phyloP scores from a whole-genome alignment of 1,139 yeast genomes.

The Kodamaea suecica region DNA sequence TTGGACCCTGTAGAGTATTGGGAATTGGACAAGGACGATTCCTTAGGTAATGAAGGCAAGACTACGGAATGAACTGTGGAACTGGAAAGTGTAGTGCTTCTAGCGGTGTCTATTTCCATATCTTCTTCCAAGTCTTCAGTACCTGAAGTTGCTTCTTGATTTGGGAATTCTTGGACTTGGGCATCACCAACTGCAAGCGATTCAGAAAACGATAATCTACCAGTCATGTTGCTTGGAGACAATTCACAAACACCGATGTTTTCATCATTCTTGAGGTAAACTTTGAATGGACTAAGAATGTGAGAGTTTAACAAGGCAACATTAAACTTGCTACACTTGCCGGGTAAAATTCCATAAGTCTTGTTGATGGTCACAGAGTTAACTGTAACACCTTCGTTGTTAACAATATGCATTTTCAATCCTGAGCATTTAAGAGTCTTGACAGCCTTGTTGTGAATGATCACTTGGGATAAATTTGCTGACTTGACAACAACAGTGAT shows the following conservation, averaged over 20 bases:
- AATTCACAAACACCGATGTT: slow-evolving; percentile 25
- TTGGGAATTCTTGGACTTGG: slow-evolving; percentile 1
- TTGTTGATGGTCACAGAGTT: slow-evolving; percentile 29
- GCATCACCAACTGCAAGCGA: slow-evolving; percentile 5
- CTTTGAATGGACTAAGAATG: slow-evolving; percentile 34
- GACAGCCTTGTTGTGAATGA: slow-evolving; percentile 29
- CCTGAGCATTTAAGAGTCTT: slow-evolving; percentile 30
- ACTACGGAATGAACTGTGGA: slow-evolving; percentile 27
- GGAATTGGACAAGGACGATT: slow-evolving; percentile 15
- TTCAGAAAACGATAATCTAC: slow-evolving; percentile 11
- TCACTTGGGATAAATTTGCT: slow-evolving; percentile 30
- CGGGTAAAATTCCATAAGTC: slow-evolving; percentile 33
- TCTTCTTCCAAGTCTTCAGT: slow-evolving; percentile 8
- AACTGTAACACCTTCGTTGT: slow-evolving; percentile 29
- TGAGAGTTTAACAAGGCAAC: slow-evolving; percentile 32
- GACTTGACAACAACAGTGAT: slow-evolving; percentile 32
- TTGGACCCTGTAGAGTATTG: slow-evolving; percentile 5
- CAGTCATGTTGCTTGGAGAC: slow-evolving; percentile 26
- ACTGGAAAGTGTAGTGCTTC: not conserved
- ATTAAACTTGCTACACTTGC: slow-evolving; percentile 33
- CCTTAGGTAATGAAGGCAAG: slow-evolving; percentile 36
- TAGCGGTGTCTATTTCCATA: not conserved
- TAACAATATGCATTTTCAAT: slow-evolving; percentile 29
- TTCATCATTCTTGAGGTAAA: slow-evolving; percentile 24
- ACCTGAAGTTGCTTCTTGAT: slow-evolving; percentile 3